Base-by-base conservation (phyloP, 257 asterid genomes). In the Henckelia pumila region DNA sequence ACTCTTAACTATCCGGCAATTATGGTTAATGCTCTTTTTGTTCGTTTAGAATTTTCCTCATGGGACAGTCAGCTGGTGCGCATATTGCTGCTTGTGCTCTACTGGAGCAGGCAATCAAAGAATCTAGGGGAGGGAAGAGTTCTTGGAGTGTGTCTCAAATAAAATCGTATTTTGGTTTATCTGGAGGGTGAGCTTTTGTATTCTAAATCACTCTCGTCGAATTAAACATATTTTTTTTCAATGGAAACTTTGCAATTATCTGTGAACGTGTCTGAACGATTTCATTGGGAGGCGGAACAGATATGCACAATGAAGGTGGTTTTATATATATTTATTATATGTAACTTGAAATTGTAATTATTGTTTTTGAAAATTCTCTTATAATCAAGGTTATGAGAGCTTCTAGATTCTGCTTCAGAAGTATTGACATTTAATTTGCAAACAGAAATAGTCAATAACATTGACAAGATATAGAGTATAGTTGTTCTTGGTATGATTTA, bases 1-100 rank as follows among this genome's bases (percentile, higher is more conserved):
- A 32, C 57, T 28, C 55, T 32, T 60, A 70, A 52, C 40, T 16
- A 14, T 14, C 8, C 16, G 7, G 7, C 5, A 16, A 57, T 30
- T 50, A 2, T 52, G 47, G 29, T 56, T 9, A 33, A 29, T 28
- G 16, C 53, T 52, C 35, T n/a, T 44, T 17, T 70, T 40, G 20
- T 71, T 32, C 75, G 47, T 33, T 47, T 70, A 94, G 99, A 75
- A 75, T 94, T 33, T 91, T 84, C 75, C 81, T 94, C 49, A 91
- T 94, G 99, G 99, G 99, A 17, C 97, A 94, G 76, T 94, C 97
- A 24, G 97, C 99, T 70, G 97, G 99, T 71, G 99, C 96, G 1
- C 99, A 91, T 71, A 91, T 94, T 66, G 95, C 91, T 78, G 89
- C 95, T 25, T 94, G 99, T 74, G 82, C 95, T 61, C 93, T 94